Percentiles rank a stretch among this genome's conserved stretches.
Evolutionary conservation across 2,329 filamentous ascomycete genomes (phyloP).

Genomic region (Daldinia sp.): DNA sequence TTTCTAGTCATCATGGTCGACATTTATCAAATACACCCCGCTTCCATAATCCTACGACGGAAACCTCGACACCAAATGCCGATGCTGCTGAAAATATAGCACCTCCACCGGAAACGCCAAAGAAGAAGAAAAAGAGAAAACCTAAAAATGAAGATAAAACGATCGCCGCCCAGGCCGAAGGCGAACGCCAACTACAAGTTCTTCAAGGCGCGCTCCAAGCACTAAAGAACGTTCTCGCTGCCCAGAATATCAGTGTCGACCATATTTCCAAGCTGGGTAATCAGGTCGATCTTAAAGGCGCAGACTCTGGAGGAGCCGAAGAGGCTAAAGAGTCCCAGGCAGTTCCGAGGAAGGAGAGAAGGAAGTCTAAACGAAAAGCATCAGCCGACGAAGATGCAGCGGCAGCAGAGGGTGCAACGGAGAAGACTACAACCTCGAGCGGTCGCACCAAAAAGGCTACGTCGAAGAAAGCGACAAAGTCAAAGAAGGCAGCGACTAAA

Average conservation of each 20-base stretch:
- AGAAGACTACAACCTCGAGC: neutral
- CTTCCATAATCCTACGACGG: constrained; percentile 16
- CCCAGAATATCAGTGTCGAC: constrained; percentile 45
- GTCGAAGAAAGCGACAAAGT: neutral
- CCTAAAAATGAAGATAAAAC: constrained; percentile 25
- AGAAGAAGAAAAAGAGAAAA: constrained; percentile 31
- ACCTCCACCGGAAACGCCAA: neutral
- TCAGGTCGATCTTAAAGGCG: constrained; percentile 1
- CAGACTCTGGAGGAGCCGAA: neutral
- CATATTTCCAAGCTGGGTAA: constrained; percentile 27
- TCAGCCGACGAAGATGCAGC: neutral
- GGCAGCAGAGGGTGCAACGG: neutral
- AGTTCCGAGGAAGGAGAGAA: constrained; percentile 1
- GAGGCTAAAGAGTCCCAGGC: neutral
- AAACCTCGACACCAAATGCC: neutral
- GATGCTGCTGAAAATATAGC: neutral
- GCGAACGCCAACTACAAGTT: constrained; percentile 44
- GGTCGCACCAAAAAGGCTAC: neutral
- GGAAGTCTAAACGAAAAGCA: neutral
- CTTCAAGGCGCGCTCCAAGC: constrained; percentile 50
- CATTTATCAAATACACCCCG: constrained; percentile 35
- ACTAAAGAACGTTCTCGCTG: constrained; percentile 50
- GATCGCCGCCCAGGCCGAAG: constrained; percentile 18
- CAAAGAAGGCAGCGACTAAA: neutral
- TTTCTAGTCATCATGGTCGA: constrained; percentile 32